Evolutionary conservation across 176 grass and related monocot species (phyloP).

Genomic region (Microstegium vimineum): DNA sequence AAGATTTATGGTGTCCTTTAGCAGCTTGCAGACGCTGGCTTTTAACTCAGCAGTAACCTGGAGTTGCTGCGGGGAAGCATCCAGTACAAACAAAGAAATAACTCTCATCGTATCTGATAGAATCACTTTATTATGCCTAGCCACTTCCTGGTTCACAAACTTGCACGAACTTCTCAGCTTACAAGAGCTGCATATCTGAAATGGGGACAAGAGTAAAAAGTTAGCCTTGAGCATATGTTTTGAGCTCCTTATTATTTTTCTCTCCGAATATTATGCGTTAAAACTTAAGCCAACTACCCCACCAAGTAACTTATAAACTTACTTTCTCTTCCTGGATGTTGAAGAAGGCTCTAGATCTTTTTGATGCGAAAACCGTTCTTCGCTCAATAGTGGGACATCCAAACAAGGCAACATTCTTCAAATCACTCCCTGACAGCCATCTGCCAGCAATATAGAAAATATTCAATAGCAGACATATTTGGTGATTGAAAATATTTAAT

Average conservation of each 20-base stretch:
- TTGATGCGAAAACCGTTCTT: slow-evolving; percentile 72
- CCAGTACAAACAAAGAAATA: slow-evolving; percentile 53
- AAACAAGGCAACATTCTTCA: slow-evolving; percentile 67
- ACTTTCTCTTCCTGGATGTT: slow-evolving; percentile 77
- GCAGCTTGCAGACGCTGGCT: slow-evolving; percentile 52
- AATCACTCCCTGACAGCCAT: slow-evolving; percentile 72
- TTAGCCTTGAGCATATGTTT: background rate
- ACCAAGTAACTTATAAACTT: slow-evolving; percentile 6
- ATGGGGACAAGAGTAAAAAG: background rate
- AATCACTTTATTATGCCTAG: slow-evolving; percentile 63
- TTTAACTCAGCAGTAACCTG: slow-evolving; percentile 44
- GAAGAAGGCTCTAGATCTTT: slow-evolving; percentile 68
- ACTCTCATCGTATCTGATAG: slow-evolving; percentile 60
- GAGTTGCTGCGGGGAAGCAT: slow-evolving; percentile 34
- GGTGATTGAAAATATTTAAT: no score
- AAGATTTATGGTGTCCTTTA: slow-evolving; percentile 75
- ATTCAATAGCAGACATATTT: background rate
- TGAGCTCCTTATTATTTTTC: background rate
- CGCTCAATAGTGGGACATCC: slow-evolving; percentile 60
- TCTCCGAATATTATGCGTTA: background rate
- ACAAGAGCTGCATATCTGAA: slow-evolving; percentile 59
- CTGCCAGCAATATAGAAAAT: slow-evolving; percentile 19
- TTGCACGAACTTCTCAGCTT: slow-evolving; percentile 63
- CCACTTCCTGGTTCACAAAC: slow-evolving; percentile 57
- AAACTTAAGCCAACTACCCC: background rate